Evolutionary conservation across 768 basidiomycete species (phyloP).

Genomic region (Pulveroboletus sp.): DNA sequence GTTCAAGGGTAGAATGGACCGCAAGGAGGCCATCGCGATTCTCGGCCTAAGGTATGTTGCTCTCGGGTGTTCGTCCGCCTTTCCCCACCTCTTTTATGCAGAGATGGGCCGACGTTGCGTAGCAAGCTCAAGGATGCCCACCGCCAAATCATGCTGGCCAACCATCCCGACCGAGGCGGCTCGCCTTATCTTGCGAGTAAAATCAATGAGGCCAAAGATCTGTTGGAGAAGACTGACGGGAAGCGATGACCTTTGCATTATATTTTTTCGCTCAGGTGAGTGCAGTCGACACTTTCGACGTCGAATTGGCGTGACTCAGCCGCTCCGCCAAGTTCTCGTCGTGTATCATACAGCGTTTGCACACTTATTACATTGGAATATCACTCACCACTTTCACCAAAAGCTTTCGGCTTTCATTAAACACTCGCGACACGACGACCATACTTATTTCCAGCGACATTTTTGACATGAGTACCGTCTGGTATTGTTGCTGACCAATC

Average conservation of each 20-base stretch:
- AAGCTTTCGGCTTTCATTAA: too few relatives aligned
- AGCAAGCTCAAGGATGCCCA: slow-evolving; percentile 89
- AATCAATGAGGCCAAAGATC: slow-evolving; percentile 97
- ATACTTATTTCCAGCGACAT: too few relatives aligned
- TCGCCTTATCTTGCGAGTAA: slow-evolving; percentile 98
- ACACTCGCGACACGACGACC: too few relatives aligned
- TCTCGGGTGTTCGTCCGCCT: background rate
- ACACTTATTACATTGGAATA: slow-evolving; percentile 18
- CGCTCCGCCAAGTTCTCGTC: background rate
- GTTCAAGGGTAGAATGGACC: slow-evolving; percentile 94
- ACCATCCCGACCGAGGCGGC: slow-evolving; percentile 97
- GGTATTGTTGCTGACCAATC: slow-evolving; percentile 24
- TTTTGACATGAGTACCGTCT: too few relatives aligned
- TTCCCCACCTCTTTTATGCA: slow-evolving; percentile 30
- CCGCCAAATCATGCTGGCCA: slow-evolving; percentile 94
- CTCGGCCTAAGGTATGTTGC: slow-evolving; percentile 83
- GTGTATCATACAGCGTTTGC: slow-evolving; percentile 20
- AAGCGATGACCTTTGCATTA: slow-evolving; percentile 29
- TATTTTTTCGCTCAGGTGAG: slow-evolving; percentile 10
- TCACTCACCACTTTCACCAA: slow-evolving; percentile 13
- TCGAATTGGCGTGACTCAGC: slow-evolving; percentile 1
- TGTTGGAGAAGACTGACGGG: slow-evolving; percentile 77
- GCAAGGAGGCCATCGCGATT: slow-evolving; percentile 86
- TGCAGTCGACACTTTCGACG: background rate
- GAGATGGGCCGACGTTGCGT: slow-evolving; percentile 78